Base-by-base conservation (phyloP, 148 eudicot species). In the Spergularia bocconei region DNA sequence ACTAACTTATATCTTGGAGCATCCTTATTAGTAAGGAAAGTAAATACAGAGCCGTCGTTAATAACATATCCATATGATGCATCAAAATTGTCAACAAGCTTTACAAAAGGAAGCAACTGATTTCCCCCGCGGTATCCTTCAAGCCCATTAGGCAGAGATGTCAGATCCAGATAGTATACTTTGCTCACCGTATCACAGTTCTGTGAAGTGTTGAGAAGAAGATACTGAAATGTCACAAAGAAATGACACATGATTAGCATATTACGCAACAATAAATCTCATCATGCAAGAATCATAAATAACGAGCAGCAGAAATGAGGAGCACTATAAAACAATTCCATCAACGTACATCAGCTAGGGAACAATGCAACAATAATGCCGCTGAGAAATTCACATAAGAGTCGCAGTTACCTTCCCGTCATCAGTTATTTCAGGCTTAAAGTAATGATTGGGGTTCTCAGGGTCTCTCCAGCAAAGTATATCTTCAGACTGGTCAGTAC, bases 401-500 rank as follows among this genome's bases (percentile, higher is more conserved):
- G 23, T 68, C 55, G 19, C 53, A 78, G 75, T 54, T 71, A 91
- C 97, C 98, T 95, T 92, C 50, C 98, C 97, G 78, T 95, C 98
- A 75, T 86, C 92, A 23, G 96, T 89, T 63, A 95, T 83, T 17
- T 74, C 77, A 52, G 87, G 89, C 17, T 76, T 70, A 76, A 85
- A 82, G 41, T 79, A 44, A 79, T 88, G 88, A 55, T 84, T 90
- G 8, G 98, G 97, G 77, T 91, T 90, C 39, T 88, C 92, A 16
- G 89, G 88, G 86, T 95, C 96, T 70, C 75, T 87, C 97, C 96
- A 91, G 79, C 98, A 94, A 75, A 94, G 81, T 64, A 94, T 84
- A 79, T 94, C 98, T 82, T 92, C 90, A 64, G 93, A 90, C 78
- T 95, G 97, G 83, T 90, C 87, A 12, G 98, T 92, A 58, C 98